Percentiles rank a stretch among this genome's conserved stretches.
These are phyloP conservation scores for Apostasia shenzhenica DNA, from an alignment of 106 monocot genomes.

Conservation along the genomic window DNA sequence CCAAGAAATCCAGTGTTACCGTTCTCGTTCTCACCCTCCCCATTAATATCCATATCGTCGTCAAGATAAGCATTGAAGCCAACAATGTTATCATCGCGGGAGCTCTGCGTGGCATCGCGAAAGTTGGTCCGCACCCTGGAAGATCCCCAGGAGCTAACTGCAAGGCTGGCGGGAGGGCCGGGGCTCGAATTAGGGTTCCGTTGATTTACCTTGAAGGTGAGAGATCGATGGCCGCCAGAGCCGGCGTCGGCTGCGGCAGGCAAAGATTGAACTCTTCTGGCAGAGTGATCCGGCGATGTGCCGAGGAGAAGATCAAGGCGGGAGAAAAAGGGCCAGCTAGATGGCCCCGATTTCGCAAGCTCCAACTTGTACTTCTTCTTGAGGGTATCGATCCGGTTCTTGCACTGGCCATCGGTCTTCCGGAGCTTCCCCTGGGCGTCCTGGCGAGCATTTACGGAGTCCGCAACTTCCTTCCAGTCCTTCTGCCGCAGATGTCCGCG, in stretches of 20 bases:
- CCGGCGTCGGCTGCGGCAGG: background rate
- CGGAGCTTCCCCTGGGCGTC: constrained; percentile 19
- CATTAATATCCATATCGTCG: background rate
- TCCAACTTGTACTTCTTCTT: constrained; percentile 62
- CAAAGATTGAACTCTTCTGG: background rate
- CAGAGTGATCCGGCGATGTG: background rate
- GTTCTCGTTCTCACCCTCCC: background rate
- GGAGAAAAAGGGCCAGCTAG: constrained; percentile 31
- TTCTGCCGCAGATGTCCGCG: constrained; percentile 49
- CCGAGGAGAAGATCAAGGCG: constrained; percentile 29
- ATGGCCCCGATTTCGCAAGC: constrained; percentile 24
- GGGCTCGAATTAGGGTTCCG: constrained; percentile 7
- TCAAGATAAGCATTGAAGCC: background rate
- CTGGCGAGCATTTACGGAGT: constrained; percentile 36
- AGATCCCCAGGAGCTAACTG: background rate
- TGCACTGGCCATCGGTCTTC: constrained; percentile 44
- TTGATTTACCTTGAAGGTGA: constrained; percentile 8
- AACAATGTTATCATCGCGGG: constrained; percentile 15
- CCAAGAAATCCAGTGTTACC: background rate
- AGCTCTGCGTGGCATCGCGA: constrained; percentile 2
- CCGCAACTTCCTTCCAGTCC: constrained; percentile 44
- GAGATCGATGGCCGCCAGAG: background rate
- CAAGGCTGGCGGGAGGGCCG: background rate
- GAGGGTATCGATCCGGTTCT: constrained; percentile 52
- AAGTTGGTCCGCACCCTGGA: constrained; percentile 14